A percentile compares a stretch with the other conserved stretches of the same genome.
phyloP scores from a whole-genome alignment of 2,329 filamentous ascomycete species.

The Graphilbum ipis-grandicollis region DNA sequence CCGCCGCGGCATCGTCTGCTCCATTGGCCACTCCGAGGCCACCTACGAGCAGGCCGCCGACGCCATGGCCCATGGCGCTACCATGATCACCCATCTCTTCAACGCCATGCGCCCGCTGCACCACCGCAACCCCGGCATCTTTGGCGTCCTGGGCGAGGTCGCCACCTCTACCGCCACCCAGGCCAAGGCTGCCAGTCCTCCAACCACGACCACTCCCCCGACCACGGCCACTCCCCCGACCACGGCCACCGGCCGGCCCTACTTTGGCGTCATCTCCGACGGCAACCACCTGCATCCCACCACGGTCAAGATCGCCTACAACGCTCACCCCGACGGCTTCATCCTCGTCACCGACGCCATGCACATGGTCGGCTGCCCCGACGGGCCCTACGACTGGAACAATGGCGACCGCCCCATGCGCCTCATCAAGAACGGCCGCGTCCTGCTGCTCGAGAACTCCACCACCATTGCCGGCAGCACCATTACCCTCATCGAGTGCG shows the following conservation, averaged over 20 bases:
- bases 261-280: constrained; percentile 79
- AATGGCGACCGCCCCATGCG: constrained; percentile 45
- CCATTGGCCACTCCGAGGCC: constrained; percentile 75
- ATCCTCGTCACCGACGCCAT: constrained; percentile 88
- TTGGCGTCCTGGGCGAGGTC: constrained; percentile 59
- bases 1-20: constrained; percentile 51
- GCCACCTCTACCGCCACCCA: background rate
- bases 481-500: constrained; percentile 62
- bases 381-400: constrained; percentile 74
- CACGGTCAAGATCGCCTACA: constrained; percentile 76
- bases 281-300: constrained; percentile 82
- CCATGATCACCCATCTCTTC: constrained; percentile 86
- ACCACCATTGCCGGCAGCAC: constrained; percentile 62
- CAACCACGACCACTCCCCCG: constrained; percentile 8
- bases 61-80: constrained; percentile 57
- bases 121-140: constrained; percentile 81
- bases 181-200: background rate
- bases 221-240: background rate
- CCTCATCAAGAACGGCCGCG: constrained; percentile 53
- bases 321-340: constrained; percentile 67
- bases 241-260: constrained; percentile 45
- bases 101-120: constrained; percentile 86
- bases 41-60: constrained; percentile 65
- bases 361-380: constrained; percentile 68
- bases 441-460: constrained; percentile 61